Evolutionary conservation across 129 eudicot genomes (phyloP).

Genomic region (Escallonia herrerae): DNA sequence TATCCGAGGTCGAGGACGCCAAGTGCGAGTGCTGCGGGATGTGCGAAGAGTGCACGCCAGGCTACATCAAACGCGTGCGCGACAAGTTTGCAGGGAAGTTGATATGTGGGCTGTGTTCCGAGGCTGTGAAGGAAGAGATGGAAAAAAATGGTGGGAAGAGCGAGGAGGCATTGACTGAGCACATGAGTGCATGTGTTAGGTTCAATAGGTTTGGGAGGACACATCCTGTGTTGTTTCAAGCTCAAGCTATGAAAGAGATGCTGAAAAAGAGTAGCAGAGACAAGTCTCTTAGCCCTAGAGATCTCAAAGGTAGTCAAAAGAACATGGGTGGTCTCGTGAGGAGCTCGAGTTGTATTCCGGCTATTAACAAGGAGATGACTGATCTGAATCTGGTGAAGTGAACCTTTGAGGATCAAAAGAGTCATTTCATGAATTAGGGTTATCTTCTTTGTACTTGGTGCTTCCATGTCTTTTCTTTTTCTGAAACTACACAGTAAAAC

Average conservation of each 20-base stretch:
- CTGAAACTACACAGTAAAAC: no score
- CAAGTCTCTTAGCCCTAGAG: conserved; percentile 59
- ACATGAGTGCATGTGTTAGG: conserved; percentile 59
- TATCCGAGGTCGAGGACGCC: conserved; percentile 83
- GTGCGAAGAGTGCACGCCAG: conserved; percentile 81
- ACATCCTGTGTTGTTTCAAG: conserved; percentile 76
- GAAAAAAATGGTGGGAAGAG: conserved; percentile 63
- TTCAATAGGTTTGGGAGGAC: conserved; percentile 74
- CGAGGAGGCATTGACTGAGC: conserved; percentile 69
- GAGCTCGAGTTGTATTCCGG: conserved; percentile 86
- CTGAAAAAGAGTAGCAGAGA: conserved; percentile 47
- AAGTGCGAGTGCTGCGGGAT: conserved; percentile 96
- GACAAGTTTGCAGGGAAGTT: conserved; percentile 52
- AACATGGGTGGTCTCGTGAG: conserved; percentile 52
- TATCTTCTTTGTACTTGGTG: no score
- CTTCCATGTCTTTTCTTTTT: no score
- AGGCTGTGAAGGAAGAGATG: conserved; percentile 89
- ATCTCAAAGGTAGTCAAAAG: conserved; percentile 19
- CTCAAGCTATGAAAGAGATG: conserved; percentile 71
- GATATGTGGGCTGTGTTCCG: conserved; percentile 83
- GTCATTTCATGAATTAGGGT: no score
- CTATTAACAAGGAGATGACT: conserved; percentile 46
- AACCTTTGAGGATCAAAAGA: background rate
- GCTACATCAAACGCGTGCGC: conserved; percentile 55
- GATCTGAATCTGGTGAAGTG: conserved; percentile 22